These are phyloP conservation scores for Fusarium abutilonis DNA, from an alignment of 2,329 filamentous ascomycete genomes.

Conservation along the genomic window DNA sequence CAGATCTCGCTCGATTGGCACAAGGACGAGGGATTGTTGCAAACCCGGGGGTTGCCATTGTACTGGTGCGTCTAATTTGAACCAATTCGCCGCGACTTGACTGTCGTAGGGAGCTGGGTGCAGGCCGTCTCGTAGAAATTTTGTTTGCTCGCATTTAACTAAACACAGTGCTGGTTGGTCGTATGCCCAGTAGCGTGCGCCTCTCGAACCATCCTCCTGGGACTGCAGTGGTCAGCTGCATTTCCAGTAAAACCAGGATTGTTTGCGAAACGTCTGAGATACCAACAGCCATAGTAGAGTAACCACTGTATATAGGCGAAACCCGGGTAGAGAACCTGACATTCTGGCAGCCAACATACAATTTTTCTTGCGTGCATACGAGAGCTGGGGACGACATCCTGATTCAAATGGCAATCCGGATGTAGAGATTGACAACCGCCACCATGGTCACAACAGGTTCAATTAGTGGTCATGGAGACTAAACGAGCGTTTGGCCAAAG, in stretches of 20 bases:
- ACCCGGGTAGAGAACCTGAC: neutral
- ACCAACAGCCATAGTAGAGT: constrained; percentile 3
- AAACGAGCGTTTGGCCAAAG: constrained; percentile 27
- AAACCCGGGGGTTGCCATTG: constrained; percentile 32
- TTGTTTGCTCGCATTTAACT: constrained; percentile 26
- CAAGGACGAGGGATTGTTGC: constrained; percentile 18
- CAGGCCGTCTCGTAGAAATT: constrained; percentile 17
- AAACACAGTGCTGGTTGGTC: constrained; percentile 17
- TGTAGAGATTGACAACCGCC: constrained; percentile 23
- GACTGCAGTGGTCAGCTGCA: constrained; percentile 14
- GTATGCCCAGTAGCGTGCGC: constrained; percentile 15
- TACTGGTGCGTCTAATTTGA: constrained; percentile 29
- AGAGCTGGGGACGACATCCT: constrained; percentile 2
- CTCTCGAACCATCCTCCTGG: constrained; percentile 30
- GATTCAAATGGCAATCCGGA: constrained; percentile 1
- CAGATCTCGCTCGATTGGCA: constrained; percentile 37
- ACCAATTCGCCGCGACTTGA: constrained; percentile 19
- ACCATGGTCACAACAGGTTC: constrained; percentile 19
- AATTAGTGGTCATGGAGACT: constrained; percentile 14
- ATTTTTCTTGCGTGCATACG: neutral
- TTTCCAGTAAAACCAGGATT: constrained; percentile 15
- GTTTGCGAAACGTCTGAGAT: constrained; percentile 22
- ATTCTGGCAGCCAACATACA: neutral
- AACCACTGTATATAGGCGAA: constrained; percentile 1
- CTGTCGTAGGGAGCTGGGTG: constrained; percentile 9